Evolutionary conservation across 1,284 basidiomycete genomes (phyloP).

Genomic region (Bondarzewia mesenterica): DNA sequence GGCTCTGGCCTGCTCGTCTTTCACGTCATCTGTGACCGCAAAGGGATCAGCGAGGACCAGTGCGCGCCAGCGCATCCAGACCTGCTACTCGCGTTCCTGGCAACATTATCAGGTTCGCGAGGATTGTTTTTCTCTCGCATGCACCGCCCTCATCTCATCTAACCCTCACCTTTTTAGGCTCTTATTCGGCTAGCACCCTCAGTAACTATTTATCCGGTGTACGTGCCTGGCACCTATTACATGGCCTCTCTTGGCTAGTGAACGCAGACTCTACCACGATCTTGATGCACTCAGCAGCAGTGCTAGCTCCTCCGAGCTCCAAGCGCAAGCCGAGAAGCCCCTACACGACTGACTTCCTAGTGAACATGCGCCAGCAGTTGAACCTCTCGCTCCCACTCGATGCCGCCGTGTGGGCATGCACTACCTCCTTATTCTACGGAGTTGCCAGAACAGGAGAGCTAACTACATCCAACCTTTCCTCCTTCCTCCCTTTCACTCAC

Average conservation of each 20-base stretch:
- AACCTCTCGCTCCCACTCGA: neutral
- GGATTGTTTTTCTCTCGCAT: too few species aligned
- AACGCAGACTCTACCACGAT: neutral
- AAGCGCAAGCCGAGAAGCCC: neutral
- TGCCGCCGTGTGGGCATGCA: neutral
- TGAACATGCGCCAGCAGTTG: neutral
- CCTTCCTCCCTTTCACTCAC: neutral
- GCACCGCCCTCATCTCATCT: constrained; percentile 3
- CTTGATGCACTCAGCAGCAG: neutral
- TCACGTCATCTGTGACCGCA: constrained; percentile 23
- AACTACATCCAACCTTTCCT: neutral
- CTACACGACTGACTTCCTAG: neutral
- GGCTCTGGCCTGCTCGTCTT: constrained; percentile 20
- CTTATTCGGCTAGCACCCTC: constrained; percentile 14
- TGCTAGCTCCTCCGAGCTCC: neutral
- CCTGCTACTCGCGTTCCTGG: too few species aligned
- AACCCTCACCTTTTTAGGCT: constrained; percentile 13
- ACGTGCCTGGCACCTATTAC: constrained; percentile 20
- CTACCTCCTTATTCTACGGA: neutral
- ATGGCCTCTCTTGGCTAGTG: constrained; percentile 12
- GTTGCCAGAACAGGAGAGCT: neutral
- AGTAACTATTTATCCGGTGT: constrained; percentile 16
- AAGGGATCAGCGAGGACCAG: constrained; percentile 13
- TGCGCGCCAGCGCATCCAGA: constrained; percentile 16
- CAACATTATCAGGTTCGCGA: too few species aligned